Evolutionary conservation across 495 filamentous ascomycete genomes (phyloP).

Genomic region (Xylaria sp.): DNA sequence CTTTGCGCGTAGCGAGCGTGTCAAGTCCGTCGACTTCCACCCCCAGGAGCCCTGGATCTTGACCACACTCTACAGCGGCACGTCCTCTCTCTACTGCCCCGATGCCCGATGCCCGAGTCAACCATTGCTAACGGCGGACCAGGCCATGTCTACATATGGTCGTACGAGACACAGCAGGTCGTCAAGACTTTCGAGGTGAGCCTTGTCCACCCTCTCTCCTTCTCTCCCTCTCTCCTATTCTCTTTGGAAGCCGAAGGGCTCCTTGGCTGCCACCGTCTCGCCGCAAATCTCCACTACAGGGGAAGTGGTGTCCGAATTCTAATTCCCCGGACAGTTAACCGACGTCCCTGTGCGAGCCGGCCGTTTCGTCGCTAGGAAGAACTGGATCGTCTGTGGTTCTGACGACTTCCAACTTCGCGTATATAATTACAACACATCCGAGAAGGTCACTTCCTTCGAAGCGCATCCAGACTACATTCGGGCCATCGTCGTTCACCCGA

Average conservation of each 20-base stretch:
- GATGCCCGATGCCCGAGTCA: neutral
- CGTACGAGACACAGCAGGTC: constrained; percentile 95
- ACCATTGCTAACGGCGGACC: constrained; percentile 23
- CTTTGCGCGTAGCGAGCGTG: constrained; percentile 85
- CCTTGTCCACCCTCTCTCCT: neutral
- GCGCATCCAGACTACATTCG: constrained; percentile 99
- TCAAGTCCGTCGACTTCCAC: constrained; percentile 98
- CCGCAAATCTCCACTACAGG: neutral
- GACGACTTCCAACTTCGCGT: constrained; percentile 98
- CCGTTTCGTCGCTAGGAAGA: constrained; percentile 96
- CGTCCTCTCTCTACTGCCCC: neutral
- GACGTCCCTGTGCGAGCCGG: constrained; percentile 98
- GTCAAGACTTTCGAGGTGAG: constrained; percentile 91
- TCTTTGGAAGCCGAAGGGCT: neutral
- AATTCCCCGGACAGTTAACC: constrained; percentile 63
- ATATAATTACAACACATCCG: constrained; percentile 98
- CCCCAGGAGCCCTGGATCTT: constrained; percentile 97
- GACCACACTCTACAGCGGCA: constrained; percentile 93
- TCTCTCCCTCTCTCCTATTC: neutral
- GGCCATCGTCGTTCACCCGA: constrained; percentile 95
- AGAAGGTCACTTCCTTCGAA: constrained; percentile 98
- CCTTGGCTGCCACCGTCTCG: neutral
- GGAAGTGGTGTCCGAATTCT: neutral
- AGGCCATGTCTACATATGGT: constrained; percentile 99
- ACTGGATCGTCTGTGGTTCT: constrained; percentile 98